Conservation (phyloP, 768 basidiomycete species). For the Galerina marginata region DNA sequence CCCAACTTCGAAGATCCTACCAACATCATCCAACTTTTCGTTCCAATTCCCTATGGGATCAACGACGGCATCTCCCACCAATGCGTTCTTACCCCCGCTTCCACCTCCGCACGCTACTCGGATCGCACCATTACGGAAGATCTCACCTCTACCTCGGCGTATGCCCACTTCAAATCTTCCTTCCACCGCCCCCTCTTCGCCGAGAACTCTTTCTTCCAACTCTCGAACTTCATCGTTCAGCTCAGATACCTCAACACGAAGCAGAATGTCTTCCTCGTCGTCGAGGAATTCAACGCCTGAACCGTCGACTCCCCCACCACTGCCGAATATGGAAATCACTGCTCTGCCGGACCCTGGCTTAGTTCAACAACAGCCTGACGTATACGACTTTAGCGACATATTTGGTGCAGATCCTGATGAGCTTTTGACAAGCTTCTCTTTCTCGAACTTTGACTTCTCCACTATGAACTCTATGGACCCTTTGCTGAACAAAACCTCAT, state of each 20-base stretch:
- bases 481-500: not conserved
- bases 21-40: not conserved
- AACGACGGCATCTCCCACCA: not conserved
- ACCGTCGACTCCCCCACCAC: slow-evolving; percentile 11
- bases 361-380: not conserved
- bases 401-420: not conserved
- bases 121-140: not conserved
- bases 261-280: not conserved
- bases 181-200: not conserved
- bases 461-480: not conserved
- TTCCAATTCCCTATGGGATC: not conserved
- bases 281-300: slow-evolving; percentile 5
- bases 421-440: not conserved
- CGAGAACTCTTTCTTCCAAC: not conserved
- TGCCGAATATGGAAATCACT: not conserved
- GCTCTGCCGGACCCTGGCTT: not conserved
- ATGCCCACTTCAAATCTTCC: not conserved
- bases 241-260: slow-evolving; percentile 1
- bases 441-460: not conserved
- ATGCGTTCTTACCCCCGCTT: not conserved
- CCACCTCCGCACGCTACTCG: not conserved
- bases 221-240: slow-evolving; percentile 11
- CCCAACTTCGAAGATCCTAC: not conserved
- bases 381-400: not conserved
- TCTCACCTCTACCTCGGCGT: not conserved